These are phyloP conservation scores for Umbellularia californica DNA, from an alignment of 164 flowering plant species.

Conservation along the genomic window DNA sequence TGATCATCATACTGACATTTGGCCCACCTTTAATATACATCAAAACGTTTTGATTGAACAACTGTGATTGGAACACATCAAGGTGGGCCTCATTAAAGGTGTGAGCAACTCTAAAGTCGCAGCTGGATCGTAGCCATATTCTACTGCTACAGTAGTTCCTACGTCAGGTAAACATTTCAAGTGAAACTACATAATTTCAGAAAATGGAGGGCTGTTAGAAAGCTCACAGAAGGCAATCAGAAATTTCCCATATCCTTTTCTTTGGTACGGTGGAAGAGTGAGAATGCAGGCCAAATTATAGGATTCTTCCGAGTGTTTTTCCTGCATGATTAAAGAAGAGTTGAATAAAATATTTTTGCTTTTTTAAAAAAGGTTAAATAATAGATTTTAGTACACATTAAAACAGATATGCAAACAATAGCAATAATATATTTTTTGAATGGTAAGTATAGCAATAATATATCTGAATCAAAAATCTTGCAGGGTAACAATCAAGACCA, in stretches of 20 bases:
- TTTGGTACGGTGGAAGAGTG: slow-evolving; percentile 97
- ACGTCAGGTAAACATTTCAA: background rate
- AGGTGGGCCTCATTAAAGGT: too few species aligned
- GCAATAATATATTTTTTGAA: too few species aligned
- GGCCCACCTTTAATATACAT: too few species aligned
- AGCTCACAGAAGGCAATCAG: slow-evolving; percentile 94
- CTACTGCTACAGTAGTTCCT: background rate
- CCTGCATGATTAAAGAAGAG: slow-evolving; percentile 46
- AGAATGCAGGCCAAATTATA: slow-evolving; percentile 97
- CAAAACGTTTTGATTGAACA: too few species aligned
- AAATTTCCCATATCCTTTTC: slow-evolving; percentile 98
- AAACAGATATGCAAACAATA: too few species aligned
- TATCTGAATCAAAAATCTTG: background rate
- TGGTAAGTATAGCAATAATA: background rate
- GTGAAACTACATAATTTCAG: background rate
- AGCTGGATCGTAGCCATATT: too few species aligned
- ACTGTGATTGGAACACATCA: too few species aligned
- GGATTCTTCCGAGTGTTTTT: slow-evolving; percentile 96
- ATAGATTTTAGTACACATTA: too few species aligned
- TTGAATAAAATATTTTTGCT: background rate
- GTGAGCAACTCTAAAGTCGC: too few species aligned
- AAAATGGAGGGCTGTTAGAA: slow-evolving; percentile 1
- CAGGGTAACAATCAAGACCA: background rate
- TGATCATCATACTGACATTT: too few species aligned
- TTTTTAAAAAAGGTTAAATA: too few species aligned